These are phyloP conservation scores for Fusarium zealandicum DNA, from an alignment of 2,329 filamentous ascomycete genomes.

Conservation along the genomic window DNA sequence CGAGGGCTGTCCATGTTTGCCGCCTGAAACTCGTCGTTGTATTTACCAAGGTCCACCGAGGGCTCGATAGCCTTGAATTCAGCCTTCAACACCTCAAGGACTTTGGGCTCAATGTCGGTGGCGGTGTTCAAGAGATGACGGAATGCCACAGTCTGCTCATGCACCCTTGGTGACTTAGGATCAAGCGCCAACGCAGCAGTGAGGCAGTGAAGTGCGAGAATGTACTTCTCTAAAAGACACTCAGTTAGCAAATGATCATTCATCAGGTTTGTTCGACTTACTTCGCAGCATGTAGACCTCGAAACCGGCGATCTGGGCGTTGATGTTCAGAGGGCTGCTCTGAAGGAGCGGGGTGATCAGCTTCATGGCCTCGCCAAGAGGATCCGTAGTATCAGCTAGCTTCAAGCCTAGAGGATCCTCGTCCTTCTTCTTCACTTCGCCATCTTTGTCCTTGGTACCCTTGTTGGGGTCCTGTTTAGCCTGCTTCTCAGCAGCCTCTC, in stretches of 20 bases:
- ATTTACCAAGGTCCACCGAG: conserved; percentile 64
- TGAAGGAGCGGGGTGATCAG: conserved; percentile 84
- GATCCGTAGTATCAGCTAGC: conserved; percentile 81
- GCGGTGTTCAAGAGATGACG: conserved; percentile 65
- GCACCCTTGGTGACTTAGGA: conserved; percentile 72
- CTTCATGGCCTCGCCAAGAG: conserved; percentile 85
- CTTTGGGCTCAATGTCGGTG: conserved; percentile 67
- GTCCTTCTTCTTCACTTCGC: conserved; percentile 84
- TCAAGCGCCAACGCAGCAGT: conserved; percentile 76
- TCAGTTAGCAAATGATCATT: background rate
- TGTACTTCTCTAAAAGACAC: conserved; percentile 72
- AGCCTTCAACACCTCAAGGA: conserved; percentile 72
- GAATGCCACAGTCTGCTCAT: conserved; percentile 77
- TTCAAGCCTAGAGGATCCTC: conserved; percentile 84
- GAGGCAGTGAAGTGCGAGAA: conserved; percentile 87
- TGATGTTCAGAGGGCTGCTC: conserved; percentile 79
- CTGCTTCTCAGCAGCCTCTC: conserved; percentile 79
- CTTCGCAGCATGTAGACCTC: conserved; percentile 86
- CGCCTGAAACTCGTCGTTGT: conserved; percentile 71
- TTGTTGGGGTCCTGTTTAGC: conserved; percentile 87
- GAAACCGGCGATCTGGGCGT: conserved; percentile 85
- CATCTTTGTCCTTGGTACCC: conserved; percentile 62
- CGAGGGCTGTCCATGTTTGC: conserved; percentile 67
- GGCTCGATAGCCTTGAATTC: conserved; percentile 69
- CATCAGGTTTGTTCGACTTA: conserved; percentile 55